These are phyloP conservation scores for Kalanchoe fedtschenkoi DNA, from an alignment of 164 flowering plant species.

Conservation along the genomic window DNA sequence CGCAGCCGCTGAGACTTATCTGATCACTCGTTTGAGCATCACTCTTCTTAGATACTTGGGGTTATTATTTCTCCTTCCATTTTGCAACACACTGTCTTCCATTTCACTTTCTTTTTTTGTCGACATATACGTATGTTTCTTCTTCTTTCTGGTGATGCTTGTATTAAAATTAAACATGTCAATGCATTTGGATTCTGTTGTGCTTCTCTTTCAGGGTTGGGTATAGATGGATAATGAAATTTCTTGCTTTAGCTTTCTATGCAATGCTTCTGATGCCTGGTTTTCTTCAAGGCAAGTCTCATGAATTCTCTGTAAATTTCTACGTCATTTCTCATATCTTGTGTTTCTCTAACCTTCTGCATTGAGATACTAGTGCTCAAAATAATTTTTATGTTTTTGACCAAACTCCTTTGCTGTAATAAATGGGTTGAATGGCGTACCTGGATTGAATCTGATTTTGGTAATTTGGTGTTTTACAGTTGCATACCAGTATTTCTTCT, in stretches of 20 bases:
- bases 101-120: too few relatives aligned
- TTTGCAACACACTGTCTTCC: too few relatives aligned
- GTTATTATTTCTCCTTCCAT: slow-evolving; percentile 5
- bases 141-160: background rate
- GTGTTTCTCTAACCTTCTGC: too few relatives aligned
- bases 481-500: slow-evolving; percentile 76
- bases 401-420: background rate
- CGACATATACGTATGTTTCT: background rate
- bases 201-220: slow-evolving; percentile 69
- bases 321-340: too few relatives aligned
- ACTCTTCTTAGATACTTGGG: slow-evolving; percentile 33
- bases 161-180: background rate
- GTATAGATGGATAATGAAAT: slow-evolving; percentile 70
- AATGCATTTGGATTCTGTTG: slow-evolving; percentile 14
- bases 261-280: slow-evolving; percentile 91
- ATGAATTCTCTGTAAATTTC: too few relatives aligned
- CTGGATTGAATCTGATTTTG: background rate
- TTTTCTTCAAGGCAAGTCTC: slow-evolving; percentile 64
- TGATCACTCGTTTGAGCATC: slow-evolving; percentile 28
- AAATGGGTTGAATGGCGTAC: background rate
- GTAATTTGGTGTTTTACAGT: slow-evolving; percentile 30
- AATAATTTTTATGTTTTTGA: too few relatives aligned
- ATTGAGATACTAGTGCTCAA: background rate
- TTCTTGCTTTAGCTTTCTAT: slow-evolving; percentile 72
- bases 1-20: slow-evolving; percentile 33